A percentile compares a stretch with the other conserved stretches of the same genome.
These are phyloP conservation scores for Lagenaria siceraria DNA, from an alignment of 306 rosid genomes.

Conservation along the genomic window DNA sequence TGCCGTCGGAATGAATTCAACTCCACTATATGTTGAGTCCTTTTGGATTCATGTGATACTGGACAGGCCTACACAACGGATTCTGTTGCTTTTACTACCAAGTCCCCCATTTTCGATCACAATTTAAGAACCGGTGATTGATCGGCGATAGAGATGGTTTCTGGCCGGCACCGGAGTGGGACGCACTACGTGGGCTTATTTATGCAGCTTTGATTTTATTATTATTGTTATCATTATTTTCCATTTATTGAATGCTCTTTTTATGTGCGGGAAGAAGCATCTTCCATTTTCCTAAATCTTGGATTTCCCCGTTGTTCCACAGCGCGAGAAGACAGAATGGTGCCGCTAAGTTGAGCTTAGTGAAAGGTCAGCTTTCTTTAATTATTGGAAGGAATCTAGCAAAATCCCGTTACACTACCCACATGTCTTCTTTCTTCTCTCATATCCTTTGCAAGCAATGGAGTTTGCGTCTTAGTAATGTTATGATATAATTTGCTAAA, in stretches of 20 bases:
- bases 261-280: conserved; percentile 12
- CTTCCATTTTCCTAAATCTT: conserved; percentile 17
- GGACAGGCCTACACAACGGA: not conserved
- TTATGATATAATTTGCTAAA: conserved; percentile 9
- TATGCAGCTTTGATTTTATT: conserved; percentile 22
- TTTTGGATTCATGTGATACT: not conserved
- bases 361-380: conserved; percentile 22
- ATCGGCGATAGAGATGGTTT: conserved; percentile 5
- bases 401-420: not conserved
- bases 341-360: conserved; percentile 34
- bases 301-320: conserved; percentile 28
- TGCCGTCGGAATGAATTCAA: not conserved
- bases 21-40: not conserved
- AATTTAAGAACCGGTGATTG: not conserved
- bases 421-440: not conserved
- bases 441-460: not conserved
- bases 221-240: too few species aligned
- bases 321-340: conserved; percentile 32
- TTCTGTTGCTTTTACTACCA: not conserved
- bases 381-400: not conserved
- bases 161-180: conserved; percentile 4
- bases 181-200: not conserved
- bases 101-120: not conserved
- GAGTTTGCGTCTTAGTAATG: not conserved
- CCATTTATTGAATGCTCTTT: conserved; percentile 20